Evolutionary conservation across 2,329 filamentous ascomycete species (phyloP).

Genomic region (Graphiopsis chlorocephala): DNA sequence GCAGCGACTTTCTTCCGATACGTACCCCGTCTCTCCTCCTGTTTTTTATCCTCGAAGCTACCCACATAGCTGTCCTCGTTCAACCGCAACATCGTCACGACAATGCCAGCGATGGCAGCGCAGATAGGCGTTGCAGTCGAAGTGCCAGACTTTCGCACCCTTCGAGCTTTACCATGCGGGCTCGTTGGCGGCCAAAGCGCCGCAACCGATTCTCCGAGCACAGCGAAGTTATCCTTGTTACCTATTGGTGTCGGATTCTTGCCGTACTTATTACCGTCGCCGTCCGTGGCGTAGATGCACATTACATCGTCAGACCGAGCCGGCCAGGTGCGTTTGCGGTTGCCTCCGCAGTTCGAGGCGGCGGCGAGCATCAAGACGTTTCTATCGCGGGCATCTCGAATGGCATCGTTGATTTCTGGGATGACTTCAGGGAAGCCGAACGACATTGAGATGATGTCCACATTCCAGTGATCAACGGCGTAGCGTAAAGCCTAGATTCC

Average conservation of each 20-base stretch:
- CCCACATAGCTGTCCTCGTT: too few species aligned
- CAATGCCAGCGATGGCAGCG: too few species aligned
- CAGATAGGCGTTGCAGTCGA: not conserved
- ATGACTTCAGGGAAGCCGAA: not conserved
- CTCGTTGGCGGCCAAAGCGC: not conserved
- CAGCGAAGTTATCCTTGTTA: not conserved
- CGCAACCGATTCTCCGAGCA: not conserved
- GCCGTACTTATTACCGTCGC: not conserved
- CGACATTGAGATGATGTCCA: not conserved
- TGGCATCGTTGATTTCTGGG: not conserved
- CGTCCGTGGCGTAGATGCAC: not conserved
- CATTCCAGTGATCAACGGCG: not conserved
- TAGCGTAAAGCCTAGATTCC: not conserved
- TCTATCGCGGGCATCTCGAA: not conserved
- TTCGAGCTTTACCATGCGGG: not conserved
- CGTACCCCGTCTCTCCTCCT: too few species aligned
- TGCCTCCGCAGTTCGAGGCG: not conserved
- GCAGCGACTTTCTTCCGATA: too few species aligned
- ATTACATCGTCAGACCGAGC: not conserved
- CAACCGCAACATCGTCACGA: too few species aligned
- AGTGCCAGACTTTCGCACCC: not conserved
- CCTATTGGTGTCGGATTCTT: not conserved
- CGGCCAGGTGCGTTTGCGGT: not conserved
- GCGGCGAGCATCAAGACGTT: not conserved
- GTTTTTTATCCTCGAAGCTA: too few species aligned